Evolutionary conservation across 2,329 filamentous ascomycete genomes (phyloP).

Genomic region (Aaosphaeria pasadenensis): DNA sequence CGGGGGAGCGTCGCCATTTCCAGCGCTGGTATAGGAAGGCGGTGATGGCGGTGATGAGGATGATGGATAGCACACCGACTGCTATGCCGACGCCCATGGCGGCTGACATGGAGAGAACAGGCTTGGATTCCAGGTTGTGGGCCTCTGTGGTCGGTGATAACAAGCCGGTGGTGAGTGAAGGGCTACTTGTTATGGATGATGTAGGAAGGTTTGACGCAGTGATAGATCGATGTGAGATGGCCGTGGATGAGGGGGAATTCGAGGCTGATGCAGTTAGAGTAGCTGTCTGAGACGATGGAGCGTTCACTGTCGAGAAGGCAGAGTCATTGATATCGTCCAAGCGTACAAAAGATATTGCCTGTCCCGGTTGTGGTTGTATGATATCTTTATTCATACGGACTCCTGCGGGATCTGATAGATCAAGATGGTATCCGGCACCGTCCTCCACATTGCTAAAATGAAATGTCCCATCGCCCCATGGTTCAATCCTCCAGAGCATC

Average conservation of each 20-base stretch:
- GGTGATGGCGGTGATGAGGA: constrained; percentile 2
- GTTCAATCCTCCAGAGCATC: constrained; percentile 5
- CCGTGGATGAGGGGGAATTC: background rate
- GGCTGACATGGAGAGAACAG: constrained; percentile 7
- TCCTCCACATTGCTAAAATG: constrained; percentile 3
- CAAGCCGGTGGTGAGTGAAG: background rate
- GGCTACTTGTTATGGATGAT: background rate
- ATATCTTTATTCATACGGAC: constrained; percentile 3
- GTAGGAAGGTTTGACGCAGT: background rate
- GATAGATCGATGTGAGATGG: background rate
- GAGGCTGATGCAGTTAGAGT: background rate
- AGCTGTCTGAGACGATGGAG: background rate
- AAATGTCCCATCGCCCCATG: constrained; percentile 2
- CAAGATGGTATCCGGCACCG: background rate
- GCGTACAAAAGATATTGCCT: constrained; percentile 2
- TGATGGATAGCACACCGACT: constrained; percentile 9
- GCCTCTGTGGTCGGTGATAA: background rate
- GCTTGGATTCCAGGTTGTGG: background rate
- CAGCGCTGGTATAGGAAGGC: constrained; percentile 9
- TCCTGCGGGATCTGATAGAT: background rate
- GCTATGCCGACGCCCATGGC: constrained; percentile 14
- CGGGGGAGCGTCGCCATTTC: constrained; percentile 1
- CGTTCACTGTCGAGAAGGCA: constrained; percentile 4
- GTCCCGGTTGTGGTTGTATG: constrained; percentile 2
- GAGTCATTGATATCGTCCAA: constrained; percentile 4